A percentile compares a stretch with the other conserved stretches of the same genome.
Evolutionary conservation across 805 yeast genomes (phyloP).

Genomic region (Metschnikowia anglica): DNA sequence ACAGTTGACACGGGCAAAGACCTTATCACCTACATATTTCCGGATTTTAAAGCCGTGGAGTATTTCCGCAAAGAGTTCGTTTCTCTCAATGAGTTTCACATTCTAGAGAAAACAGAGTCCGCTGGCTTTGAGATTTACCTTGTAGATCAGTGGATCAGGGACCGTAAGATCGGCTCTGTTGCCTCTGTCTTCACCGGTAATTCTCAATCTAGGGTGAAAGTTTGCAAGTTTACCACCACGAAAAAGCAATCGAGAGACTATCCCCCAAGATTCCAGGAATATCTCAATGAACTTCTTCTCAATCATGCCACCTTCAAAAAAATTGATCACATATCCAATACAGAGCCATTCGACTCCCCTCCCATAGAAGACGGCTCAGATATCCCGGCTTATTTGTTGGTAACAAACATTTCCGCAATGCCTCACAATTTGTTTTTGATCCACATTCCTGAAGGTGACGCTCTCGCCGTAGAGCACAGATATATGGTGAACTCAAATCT

Average conservation of each 20-base stretch:
- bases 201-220: slow-evolving; percentile 58
- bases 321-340: slow-evolving; percentile 18
- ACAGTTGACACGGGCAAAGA: slow-evolving; percentile 11
- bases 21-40: slow-evolving; percentile 45
- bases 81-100: slow-evolving; percentile 34
- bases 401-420: slow-evolving; percentile 78
- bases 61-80: slow-evolving; percentile 43
- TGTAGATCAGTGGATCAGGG: slow-evolving; percentile 92
- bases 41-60: slow-evolving; percentile 57
- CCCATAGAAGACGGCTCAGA: slow-evolving; percentile 18
- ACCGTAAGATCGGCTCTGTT: slow-evolving; percentile 62
- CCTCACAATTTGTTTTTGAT: slow-evolving; percentile 74
- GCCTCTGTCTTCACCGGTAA: slow-evolving; percentile 89
- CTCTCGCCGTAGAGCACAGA: slow-evolving; percentile 47
- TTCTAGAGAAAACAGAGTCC: slow-evolving; percentile 47
- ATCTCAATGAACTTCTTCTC: slow-evolving; percentile 63
- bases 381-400: slow-evolving; percentile 50
- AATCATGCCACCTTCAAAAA: slow-evolving; percentile 69
- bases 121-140: slow-evolving; percentile 85
- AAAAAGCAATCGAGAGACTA: slow-evolving; percentile 48
- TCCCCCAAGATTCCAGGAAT: slow-evolving; percentile 53
- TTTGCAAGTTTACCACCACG: slow-evolving; percentile 53
- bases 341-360: not conserved
- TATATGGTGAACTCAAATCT: slow-evolving; percentile 77
- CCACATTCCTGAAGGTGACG: slow-evolving; percentile 63